A percentile compares a stretch with the other conserved stretches of the same genome.
These are phyloP conservation scores for Epichloe sibirici DNA, from an alignment of 2,329 filamentous ascomycete species.

Conservation along the genomic window DNA sequence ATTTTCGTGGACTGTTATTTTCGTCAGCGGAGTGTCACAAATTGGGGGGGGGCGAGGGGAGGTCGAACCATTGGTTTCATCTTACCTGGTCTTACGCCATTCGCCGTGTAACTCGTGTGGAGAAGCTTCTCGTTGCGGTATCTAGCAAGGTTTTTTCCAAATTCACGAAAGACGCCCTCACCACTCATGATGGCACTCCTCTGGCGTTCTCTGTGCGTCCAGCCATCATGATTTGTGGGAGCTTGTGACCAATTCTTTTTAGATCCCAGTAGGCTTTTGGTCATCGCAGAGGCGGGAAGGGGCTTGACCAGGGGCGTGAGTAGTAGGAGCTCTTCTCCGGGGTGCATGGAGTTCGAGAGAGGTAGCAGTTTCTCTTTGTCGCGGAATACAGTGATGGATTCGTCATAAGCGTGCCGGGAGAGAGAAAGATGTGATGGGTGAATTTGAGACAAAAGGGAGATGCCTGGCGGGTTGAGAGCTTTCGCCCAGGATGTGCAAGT, in stretches of 20 bases:
- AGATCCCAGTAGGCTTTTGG: constrained; percentile 52
- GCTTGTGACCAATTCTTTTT: constrained; percentile 25
- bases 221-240: constrained; percentile 38
- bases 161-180: constrained; percentile 81
- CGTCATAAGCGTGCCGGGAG: constrained; percentile 78
- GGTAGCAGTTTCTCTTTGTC: constrained; percentile 81
- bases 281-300: constrained; percentile 76
- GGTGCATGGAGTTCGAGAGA: constrained; percentile 66
- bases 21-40: constrained; percentile 7
- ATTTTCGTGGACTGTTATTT: constrained; percentile 62
- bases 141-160: constrained; percentile 77
- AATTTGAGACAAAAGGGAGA: constrained; percentile 63
- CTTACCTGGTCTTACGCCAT: constrained; percentile 66
- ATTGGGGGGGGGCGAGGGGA: not conserved
- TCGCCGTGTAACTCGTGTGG: constrained; percentile 91
- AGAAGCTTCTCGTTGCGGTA: constrained; percentile 76
- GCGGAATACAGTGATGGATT: constrained; percentile 82
- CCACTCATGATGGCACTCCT: constrained; percentile 68
- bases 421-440: constrained; percentile 72
- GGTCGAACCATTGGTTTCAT: not conserved
- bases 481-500: constrained; percentile 84
- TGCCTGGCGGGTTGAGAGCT: constrained; percentile 75
- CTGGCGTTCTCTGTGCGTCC: constrained; percentile 43
- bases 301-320: constrained; percentile 86
- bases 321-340: constrained; percentile 78